These are phyloP conservation scores for Ophiocordyceps sinensis DNA, from an alignment of 2,329 filamentous ascomycete genomes.

Conservation along the genomic window DNA sequence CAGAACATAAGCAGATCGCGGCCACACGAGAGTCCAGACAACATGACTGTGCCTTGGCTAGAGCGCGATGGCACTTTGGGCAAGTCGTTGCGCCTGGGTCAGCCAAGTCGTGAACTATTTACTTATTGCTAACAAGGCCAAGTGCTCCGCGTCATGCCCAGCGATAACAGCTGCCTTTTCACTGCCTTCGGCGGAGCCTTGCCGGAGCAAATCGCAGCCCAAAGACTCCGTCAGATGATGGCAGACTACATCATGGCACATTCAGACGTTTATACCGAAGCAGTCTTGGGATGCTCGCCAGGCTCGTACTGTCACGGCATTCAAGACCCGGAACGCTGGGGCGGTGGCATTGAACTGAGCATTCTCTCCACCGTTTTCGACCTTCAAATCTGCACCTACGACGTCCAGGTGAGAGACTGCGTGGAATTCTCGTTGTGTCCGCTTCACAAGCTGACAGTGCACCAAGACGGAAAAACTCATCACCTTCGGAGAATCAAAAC, in stretches of 20 bases:
- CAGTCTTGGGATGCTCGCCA: slow-evolving; percentile 58
- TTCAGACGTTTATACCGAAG: slow-evolving; percentile 58
- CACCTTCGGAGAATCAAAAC: slow-evolving; percentile 62
- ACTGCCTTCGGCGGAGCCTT: slow-evolving; percentile 73
- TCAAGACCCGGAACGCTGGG: slow-evolving; percentile 69
- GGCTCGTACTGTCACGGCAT: slow-evolving; percentile 73
- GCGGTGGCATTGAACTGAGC: slow-evolving; percentile 77
- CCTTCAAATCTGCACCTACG: slow-evolving; percentile 72
- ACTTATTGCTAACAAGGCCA: slow-evolving; percentile 14
- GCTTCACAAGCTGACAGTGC: neutral
- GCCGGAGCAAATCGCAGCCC: slow-evolving; percentile 35
- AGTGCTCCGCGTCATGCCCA: slow-evolving; percentile 88
- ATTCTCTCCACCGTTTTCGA: slow-evolving; percentile 76
- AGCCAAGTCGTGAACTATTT: neutral
- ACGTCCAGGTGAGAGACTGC: slow-evolving; percentile 44
- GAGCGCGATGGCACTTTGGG: slow-evolving; percentile 35
- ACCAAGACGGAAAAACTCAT: slow-evolving; percentile 19
- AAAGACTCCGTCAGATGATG: slow-evolving; percentile 58
- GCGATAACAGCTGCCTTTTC: slow-evolving; percentile 92
- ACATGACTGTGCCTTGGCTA: slow-evolving; percentile 31
- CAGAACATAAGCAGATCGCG: neutral
- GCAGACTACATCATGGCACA: slow-evolving; percentile 65
- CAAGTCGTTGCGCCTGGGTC: slow-evolving; percentile 10
- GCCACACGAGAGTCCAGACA: slow-evolving; percentile 10
- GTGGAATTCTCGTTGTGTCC: neutral